These are phyloP conservation scores for Candida gorgasii DNA, from an alignment of 805 yeast species.

Conservation along the genomic window DNA sequence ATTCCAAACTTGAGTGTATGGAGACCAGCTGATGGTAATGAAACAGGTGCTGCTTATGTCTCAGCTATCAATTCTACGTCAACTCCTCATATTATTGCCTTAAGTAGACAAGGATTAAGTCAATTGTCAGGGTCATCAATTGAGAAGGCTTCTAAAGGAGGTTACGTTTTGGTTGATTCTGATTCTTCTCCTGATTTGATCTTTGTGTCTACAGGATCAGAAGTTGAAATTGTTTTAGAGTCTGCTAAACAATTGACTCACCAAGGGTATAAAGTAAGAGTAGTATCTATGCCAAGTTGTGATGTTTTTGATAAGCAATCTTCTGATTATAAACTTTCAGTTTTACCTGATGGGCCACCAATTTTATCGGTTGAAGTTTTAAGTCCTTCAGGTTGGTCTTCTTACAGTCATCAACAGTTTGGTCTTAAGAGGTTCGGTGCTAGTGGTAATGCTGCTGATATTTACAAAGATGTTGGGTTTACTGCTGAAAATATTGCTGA, in stretches of 20 bases:
- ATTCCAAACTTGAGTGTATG: slow-evolving; percentile 78
- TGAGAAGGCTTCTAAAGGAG: slow-evolving; percentile 94
- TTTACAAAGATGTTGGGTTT: slow-evolving; percentile 85
- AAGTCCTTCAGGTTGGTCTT: slow-evolving; percentile 89
- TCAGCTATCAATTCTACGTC: slow-evolving; percentile 58
- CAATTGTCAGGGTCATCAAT: slow-evolving; percentile 90
- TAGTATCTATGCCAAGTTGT: slow-evolving; percentile 94
- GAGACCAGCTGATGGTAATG: slow-evolving; percentile 95
- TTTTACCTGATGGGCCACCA: slow-evolving; percentile 94
- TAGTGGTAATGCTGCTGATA: slow-evolving; percentile 82
- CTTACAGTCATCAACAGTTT: slow-evolving; percentile 93
- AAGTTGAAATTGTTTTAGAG: slow-evolving; percentile 78
- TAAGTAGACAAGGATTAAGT: slow-evolving; percentile 85
- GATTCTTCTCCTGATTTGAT: slow-evolving; percentile 63
- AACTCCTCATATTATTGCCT: slow-evolving; percentile 75
- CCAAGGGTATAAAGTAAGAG: slow-evolving; percentile 70
- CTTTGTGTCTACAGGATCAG: slow-evolving; percentile 91
- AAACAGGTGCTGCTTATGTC: slow-evolving; percentile 79
- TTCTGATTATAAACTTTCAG: slow-evolving; percentile 74
- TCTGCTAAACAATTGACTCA: slow-evolving; percentile 72
- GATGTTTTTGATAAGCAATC: slow-evolving; percentile 84
- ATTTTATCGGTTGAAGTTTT: slow-evolving; percentile 91
- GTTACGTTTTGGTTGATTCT: slow-evolving; percentile 66
- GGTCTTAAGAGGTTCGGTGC: slow-evolving; percentile 97
- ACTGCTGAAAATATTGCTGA: slow-evolving; percentile 90